These are phyloP conservation scores for Syzygium malaccense DNA, from an alignment of 441 rosid genomes.

Conservation along the genomic window DNA sequence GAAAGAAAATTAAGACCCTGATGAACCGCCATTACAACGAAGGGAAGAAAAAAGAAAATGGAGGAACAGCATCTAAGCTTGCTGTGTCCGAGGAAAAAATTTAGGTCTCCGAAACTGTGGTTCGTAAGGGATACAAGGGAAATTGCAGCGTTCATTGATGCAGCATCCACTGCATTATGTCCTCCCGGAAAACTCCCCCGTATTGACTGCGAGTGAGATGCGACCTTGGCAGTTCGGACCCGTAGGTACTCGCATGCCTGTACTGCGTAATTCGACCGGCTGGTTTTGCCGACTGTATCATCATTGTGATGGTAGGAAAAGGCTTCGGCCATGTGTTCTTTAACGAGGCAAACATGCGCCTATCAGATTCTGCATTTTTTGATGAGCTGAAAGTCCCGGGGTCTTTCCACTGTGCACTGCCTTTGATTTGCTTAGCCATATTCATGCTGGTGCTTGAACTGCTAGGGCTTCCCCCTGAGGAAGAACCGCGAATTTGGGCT, in stretches of 20 bases:
- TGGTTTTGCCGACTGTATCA: slow-evolving; percentile 48
- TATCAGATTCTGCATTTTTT: slow-evolving; percentile 34
- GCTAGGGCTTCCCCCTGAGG: slow-evolving; percentile 15
- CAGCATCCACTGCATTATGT: slow-evolving; percentile 65
- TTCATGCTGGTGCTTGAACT: slow-evolving; percentile 17
- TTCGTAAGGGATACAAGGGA: not conserved
- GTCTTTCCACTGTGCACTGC: slow-evolving; percentile 27
- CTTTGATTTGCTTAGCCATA: slow-evolving; percentile 27
- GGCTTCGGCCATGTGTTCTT: slow-evolving; percentile 35
- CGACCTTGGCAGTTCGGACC: slow-evolving; percentile 11
- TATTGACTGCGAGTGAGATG: slow-evolving; percentile 18
- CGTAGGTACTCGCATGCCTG: slow-evolving; percentile 35
- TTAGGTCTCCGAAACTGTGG: not conserved
- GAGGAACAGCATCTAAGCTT: not conserved
- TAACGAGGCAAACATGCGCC: slow-evolving; percentile 46
- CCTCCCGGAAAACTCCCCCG: slow-evolving; percentile 52
- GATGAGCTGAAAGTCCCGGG: slow-evolving; percentile 22
- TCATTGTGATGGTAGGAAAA: slow-evolving; percentile 49
- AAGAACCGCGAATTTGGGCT: slow-evolving; percentile 57
- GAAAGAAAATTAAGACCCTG: not conserved
- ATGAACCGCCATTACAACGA: not conserved
- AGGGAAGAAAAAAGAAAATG: not conserved
- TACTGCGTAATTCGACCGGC: slow-evolving; percentile 43
- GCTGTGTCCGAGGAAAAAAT: not conserved
- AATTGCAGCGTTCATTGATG: slow-evolving; percentile 22